Base-by-base conservation (phyloP, 2,329 filamentous ascomycete species). In the Dactylellina leptospora region DNA sequence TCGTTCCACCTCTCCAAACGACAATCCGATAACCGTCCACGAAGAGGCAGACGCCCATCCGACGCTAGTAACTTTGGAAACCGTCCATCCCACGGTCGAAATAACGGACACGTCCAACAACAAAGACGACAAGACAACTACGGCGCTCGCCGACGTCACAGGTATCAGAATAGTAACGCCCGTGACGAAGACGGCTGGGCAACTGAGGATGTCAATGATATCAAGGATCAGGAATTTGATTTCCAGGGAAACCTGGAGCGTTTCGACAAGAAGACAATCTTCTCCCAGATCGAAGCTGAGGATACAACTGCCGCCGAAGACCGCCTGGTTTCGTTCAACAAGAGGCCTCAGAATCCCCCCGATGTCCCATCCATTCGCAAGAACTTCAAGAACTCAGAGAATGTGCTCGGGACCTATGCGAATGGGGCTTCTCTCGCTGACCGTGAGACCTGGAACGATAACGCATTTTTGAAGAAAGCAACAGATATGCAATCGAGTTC, bases 141-240 rank as follows among this genome's bases (percentile, higher is more conserved):
- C 6, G 73, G 74, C 18, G 79, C 78, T 27, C 82, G 82, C 61
- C 82, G 82, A 25, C 82, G 83, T 74, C 82, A 81, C 64, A 82
- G 81, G 73, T 78, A 79, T 73, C 77, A 80, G 80, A 78, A 80
- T 75, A 80, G 81, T 75, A 74, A 77, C n/a, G 40, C 48, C n/a
- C 60, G 60, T 30, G 81, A 83, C 72, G 85, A 91, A 44, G 96
- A 92, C 78, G 93, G 92, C 2, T 97, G 93, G 93, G 92, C 91
- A 2, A 97, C 93, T 0, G 95, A 97, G 78, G 93, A 97, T 77
- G 93, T 93, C 20, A 97, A 92, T 0, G 95, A 97, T 78, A 91
- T 95, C 20, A 91, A 93, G 80, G 93, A 96, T 78, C 86, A 90
- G 9, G 95, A 97, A 73, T 97, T 97, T 76, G 93, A 97, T 79